A percentile compares a stretch with the other conserved stretches of the same genome.
These are phyloP conservation scores for Aspergillus cejpii DNA, from an alignment of 2,329 filamentous ascomycete species.

Conservation along the genomic window DNA sequence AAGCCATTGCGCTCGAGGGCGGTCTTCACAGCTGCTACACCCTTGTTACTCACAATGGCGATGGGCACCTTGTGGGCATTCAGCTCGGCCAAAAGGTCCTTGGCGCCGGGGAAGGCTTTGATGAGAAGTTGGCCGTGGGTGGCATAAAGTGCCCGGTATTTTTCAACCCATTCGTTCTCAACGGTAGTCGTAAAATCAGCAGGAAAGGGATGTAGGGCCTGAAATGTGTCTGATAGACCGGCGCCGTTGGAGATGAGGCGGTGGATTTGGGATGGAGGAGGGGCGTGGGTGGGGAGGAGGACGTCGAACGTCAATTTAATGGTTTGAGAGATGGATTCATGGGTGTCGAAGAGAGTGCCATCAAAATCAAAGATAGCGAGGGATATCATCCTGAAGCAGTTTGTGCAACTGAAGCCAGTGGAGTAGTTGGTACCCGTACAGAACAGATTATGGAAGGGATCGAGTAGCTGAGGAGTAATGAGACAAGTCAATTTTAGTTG, in stretches of 20 bases:
- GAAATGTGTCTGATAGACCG: slow-evolving; percentile 13
- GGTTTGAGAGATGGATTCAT: slow-evolving; percentile 12
- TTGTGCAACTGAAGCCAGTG: too few relatives aligned
- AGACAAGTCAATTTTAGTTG: too few relatives aligned
- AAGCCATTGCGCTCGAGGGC: slow-evolving; percentile 10
- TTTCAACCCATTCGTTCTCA: too few relatives aligned
- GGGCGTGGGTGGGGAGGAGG: slow-evolving; percentile 9
- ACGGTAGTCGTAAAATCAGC: neutral
- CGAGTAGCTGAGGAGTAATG: too few relatives aligned
- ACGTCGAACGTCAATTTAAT: slow-evolving; percentile 13
- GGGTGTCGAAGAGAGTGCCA: slow-evolving; percentile 17
- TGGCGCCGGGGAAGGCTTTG: too few relatives aligned
- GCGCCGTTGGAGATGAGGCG: slow-evolving; percentile 13
- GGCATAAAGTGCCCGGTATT: too few relatives aligned
- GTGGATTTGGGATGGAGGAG: slow-evolving; percentile 7
- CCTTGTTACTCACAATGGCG: too few relatives aligned
- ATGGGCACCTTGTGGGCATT: too few relatives aligned
- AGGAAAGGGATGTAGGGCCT: slow-evolving; percentile 6
- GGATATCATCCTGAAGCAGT: slow-evolving; percentile 19
- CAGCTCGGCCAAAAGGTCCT: too few relatives aligned
- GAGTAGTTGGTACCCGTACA: too few relatives aligned
- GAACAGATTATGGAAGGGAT: too few relatives aligned
- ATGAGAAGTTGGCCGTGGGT: too few relatives aligned
- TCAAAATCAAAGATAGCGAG: slow-evolving; percentile 14
- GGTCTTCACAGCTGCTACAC: neutral